Evolutionary conservation across 2,329 filamentous ascomycete genomes (phyloP).

Genomic region (Fusarium pininemorale): DNA sequence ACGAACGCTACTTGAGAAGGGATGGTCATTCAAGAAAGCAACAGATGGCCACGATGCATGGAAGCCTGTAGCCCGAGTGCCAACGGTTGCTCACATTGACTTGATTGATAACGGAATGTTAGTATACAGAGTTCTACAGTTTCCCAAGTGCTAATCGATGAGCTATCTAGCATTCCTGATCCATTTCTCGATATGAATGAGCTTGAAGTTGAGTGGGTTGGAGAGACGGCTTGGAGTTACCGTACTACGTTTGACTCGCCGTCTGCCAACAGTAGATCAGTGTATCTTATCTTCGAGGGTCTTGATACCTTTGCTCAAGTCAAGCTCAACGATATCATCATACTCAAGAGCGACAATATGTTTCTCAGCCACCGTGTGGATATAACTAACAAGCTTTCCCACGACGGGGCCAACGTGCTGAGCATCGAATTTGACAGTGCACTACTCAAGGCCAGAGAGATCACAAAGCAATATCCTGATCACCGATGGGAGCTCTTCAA

Average conservation of each 20-base stretch:
- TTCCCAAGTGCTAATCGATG: background rate
- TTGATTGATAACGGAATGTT: constrained; percentile 18
- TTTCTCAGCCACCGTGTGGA: background rate
- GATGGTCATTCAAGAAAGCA: constrained; percentile 2
- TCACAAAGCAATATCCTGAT: background rate
- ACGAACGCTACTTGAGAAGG: background rate
- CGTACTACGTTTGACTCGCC: background rate
- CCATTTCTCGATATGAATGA: constrained; percentile 7
- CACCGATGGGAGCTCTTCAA: constrained; percentile 2
- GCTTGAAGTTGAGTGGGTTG: background rate
- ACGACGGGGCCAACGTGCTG: background rate
- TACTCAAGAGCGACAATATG: constrained; percentile 2
- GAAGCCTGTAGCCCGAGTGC: constrained; percentile 11
- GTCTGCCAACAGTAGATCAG: background rate
- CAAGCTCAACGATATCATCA: background rate
- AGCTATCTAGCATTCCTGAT: background rate
- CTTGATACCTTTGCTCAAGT: constrained; percentile 1
- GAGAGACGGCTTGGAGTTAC: background rate
- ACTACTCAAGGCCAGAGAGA: background rate
- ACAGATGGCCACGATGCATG: background rate
- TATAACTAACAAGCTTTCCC: background rate
- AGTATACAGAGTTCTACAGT: background rate
- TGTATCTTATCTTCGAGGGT: background rate
- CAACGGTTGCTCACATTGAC: constrained; percentile 16
- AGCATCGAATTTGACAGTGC: background rate